Evolutionary conservation across 2,329 filamentous ascomycete genomes (phyloP).

Genomic region (Epichloe baconii): DNA sequence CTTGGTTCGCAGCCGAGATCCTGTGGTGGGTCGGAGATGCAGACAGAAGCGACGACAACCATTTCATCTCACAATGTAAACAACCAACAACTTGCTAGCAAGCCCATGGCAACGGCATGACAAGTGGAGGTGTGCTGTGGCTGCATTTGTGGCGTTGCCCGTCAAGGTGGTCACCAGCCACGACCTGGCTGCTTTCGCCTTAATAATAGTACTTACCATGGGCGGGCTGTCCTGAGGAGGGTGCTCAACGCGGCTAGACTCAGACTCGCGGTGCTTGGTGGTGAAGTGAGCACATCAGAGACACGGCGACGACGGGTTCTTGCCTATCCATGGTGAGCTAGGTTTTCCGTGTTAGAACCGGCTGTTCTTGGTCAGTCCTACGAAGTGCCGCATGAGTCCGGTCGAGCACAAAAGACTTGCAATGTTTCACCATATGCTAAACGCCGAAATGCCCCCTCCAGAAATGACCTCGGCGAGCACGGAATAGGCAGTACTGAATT

Average conservation of each 20-base stretch:
- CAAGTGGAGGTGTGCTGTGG: slow-evolving; percentile 6
- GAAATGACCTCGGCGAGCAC: neutral
- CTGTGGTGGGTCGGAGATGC: neutral
- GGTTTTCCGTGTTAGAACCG: too few relatives aligned
- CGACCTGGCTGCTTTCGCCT: neutral
- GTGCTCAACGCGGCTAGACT: too few relatives aligned
- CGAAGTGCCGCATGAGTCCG: too few relatives aligned
- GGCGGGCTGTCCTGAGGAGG: too few relatives aligned
- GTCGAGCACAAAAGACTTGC: neutral
- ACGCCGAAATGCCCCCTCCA: neutral
- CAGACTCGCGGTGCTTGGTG: too few relatives aligned
- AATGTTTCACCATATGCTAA: neutral
- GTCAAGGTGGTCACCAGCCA: neutral
- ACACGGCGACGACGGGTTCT: too few relatives aligned
- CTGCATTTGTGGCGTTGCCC: slow-evolving; percentile 7
- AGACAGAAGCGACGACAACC: neutral
- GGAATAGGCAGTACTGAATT: neutral
- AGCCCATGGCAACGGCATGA: slow-evolving; percentile 11
- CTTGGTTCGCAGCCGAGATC: neutral
- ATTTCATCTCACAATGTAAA: slow-evolving; percentile 12
- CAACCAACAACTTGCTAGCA: slow-evolving; percentile 14
- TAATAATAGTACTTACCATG: too few relatives aligned
- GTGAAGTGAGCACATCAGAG: too few relatives aligned
- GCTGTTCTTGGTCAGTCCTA: too few relatives aligned
- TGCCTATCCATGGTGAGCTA: too few relatives aligned